These are phyloP conservation scores for Neurospora tetraspora DNA, from an alignment of 495 filamentous ascomycete genomes.

Conservation along the genomic window DNA sequence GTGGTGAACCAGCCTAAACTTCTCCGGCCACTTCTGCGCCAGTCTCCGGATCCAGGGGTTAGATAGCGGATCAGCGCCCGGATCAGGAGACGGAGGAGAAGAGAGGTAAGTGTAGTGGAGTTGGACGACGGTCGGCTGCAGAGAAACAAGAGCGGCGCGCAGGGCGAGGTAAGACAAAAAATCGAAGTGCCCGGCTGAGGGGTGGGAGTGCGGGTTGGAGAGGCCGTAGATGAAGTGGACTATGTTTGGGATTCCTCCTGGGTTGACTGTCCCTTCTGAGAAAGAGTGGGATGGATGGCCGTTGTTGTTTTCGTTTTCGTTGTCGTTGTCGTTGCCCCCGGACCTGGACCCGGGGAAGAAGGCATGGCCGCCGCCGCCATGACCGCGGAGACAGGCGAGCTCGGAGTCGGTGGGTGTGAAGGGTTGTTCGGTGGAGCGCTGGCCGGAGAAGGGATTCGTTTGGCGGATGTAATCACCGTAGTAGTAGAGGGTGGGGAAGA, in stretches of 20 bases:
- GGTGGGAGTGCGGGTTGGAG: constrained; percentile 27
- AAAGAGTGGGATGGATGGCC: neutral
- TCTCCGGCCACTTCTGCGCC: constrained; percentile 6
- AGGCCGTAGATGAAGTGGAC: constrained; percentile 39
- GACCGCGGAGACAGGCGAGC: constrained; percentile 26
- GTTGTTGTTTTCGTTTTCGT: neutral
- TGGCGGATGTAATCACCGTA: constrained; percentile 28
- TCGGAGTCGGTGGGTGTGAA: constrained; percentile 26
- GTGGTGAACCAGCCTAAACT: constrained; percentile 35
- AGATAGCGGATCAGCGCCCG: constrained; percentile 24
- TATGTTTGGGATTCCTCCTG: constrained; percentile 29
- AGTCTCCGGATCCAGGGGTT: constrained; percentile 35
- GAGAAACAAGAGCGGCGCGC: constrained; percentile 32
- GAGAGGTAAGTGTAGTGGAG: constrained; percentile 38
- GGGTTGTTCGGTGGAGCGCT: constrained; percentile 29
- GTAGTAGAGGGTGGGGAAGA: constrained; percentile 19
- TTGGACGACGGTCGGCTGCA: constrained; percentile 30
- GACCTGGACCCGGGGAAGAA: constrained; percentile 3
- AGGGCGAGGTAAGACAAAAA: constrained; percentile 38
- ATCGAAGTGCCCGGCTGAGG: constrained; percentile 28
- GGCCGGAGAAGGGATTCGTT: constrained; percentile 31
- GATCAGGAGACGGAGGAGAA: constrained; percentile 25
- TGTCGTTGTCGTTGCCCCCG: neutral
- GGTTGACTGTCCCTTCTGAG: too few species aligned
- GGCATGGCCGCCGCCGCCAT: constrained; percentile 8